Conservation (phyloP, 73 alveolate species). For the Durusdinium trenchii region DNA sequence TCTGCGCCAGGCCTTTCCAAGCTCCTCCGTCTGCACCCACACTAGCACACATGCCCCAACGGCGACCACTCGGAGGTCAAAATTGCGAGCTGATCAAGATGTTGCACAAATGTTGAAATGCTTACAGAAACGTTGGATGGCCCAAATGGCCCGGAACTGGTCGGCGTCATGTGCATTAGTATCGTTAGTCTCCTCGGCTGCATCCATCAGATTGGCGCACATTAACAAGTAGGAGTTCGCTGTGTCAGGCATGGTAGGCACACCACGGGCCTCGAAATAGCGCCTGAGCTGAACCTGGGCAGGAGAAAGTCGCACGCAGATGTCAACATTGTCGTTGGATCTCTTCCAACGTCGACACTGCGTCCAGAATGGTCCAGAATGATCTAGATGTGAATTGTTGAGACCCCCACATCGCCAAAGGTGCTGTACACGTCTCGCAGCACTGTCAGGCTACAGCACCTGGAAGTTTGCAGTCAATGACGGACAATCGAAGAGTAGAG, state of each 20-base stretch:
- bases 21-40: neutral
- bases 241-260: slow-evolving; percentile 59
- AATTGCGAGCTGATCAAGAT: neutral
- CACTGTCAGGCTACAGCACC: slow-evolving; percentile 60
- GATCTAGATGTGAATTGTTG: too few relatives aligned
- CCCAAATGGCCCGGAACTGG: too few relatives aligned
- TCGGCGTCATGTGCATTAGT: neutral
- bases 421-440: slow-evolving; percentile 41
- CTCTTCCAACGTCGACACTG: neutral
- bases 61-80: neutral
- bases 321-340: neutral
- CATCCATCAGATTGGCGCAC: slow-evolving; percentile 42
- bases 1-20: slow-evolving; percentile 88
- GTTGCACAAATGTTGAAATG: neutral
- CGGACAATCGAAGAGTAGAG: too few relatives aligned
- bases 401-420: slow-evolving; percentile 18
- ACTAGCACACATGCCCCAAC: neutral
- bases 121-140: neutral
- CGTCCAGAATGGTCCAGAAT: neutral
- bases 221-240: slow-evolving; percentile 35
- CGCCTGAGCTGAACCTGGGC: slow-evolving; percentile 85
- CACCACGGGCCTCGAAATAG: slow-evolving; percentile 79
- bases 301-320: neutral
- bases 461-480: too few relatives aligned
- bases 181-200: slow-evolving; percentile 19